Conservation (phyloP, 2,329 filamentous ascomycete genomes). For the Huntiella moniliformis region DNA sequence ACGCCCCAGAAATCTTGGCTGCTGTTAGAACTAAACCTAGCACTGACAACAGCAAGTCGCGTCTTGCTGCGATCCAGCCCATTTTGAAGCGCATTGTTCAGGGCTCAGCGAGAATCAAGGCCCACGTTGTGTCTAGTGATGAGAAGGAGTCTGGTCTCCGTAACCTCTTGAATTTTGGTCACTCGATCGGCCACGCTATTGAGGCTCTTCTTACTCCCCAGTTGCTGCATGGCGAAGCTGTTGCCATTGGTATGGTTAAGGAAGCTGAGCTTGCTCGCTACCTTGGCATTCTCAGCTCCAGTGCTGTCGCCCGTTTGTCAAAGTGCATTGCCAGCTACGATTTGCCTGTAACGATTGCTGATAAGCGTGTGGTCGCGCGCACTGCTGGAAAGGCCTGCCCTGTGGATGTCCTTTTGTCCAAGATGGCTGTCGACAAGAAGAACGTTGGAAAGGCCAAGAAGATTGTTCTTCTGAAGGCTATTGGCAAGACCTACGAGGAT, state of each 20-base stretch:
- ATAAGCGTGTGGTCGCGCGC: conserved; percentile 63
- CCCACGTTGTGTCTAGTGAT: conserved; percentile 81
- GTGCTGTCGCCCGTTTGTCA: conserved; percentile 70
- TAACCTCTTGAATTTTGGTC: conserved; percentile 91
- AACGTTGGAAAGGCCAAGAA: conserved; percentile 93
- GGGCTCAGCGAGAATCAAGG: conserved; percentile 83
- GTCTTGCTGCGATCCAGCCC: conserved; percentile 51
- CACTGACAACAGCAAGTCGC: conserved; percentile 18
- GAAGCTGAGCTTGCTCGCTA: conserved; percentile 86
- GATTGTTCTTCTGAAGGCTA: conserved; percentile 76
- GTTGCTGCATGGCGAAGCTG: conserved; percentile 84
- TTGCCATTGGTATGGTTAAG: conserved; percentile 96
- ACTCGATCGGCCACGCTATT: conserved; percentile 92
- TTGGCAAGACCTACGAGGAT: conserved; percentile 73
- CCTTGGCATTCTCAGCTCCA: conserved; percentile 66
- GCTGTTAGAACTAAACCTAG: conserved; percentile 21
- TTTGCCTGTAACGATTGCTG: conserved; percentile 65
- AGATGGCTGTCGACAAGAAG: conserved; percentile 98
- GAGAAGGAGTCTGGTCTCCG: conserved; percentile 86
- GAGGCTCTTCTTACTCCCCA: conserved; percentile 92
- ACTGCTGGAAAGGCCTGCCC: conserved; percentile 77
- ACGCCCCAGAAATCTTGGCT: conserved; percentile 53
- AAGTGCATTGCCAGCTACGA: conserved; percentile 94
- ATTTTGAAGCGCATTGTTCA: conserved; percentile 65
- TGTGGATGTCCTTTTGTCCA: conserved; percentile 66